phyloP scores from a whole-genome alignment of 768 basidiomycete genomes.

The Strobilomyces echinocephalus region DNA sequence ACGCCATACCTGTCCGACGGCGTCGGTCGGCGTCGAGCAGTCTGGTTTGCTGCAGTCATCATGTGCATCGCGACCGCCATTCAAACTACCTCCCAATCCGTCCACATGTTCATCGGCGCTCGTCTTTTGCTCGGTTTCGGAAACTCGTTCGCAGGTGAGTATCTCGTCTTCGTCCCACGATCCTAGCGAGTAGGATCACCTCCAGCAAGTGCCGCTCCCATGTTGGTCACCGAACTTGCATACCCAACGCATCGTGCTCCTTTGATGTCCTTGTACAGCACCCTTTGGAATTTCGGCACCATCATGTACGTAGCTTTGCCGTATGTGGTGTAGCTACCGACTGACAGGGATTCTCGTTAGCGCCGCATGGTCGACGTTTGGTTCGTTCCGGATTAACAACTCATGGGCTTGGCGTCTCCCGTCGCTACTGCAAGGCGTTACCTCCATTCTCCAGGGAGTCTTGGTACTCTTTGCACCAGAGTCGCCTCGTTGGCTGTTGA shows the following conservation, averaged over 20 bases:
- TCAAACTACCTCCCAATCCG: no score
- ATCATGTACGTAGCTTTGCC: conserved; percentile 42
- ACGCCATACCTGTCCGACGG: conserved; percentile 43
- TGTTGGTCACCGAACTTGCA: conserved; percentile 81
- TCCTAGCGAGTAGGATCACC: no score
- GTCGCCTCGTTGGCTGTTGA: no score
- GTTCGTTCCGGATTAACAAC: no score
- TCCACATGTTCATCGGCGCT: conserved; percentile 58
- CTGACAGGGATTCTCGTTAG: conserved; percentile 23
- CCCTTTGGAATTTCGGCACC: conserved; percentile 81
- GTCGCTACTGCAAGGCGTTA: conserved; percentile 52
- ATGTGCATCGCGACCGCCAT: no score
- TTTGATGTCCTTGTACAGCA: conserved; percentile 48
- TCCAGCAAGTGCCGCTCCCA: conserved; percentile 66
- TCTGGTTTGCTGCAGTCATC: no score
- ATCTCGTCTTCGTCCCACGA: no score
- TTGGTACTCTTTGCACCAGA: no score
- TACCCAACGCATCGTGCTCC: conserved; percentile 21
- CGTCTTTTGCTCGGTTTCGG: no score
- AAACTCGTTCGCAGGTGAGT: no score
- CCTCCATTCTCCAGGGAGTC: no score
- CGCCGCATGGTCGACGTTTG: conserved; percentile 51
- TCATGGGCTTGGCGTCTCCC: conserved; percentile 83
- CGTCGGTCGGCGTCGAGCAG: no score
- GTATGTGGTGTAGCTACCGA: background rate